Percentiles rank a stretch among this genome's conserved stretches.
phyloP scores from a whole-genome alignment of 2,329 filamentous ascomycete genomes.

The Chaetothyriales sp. region DNA sequence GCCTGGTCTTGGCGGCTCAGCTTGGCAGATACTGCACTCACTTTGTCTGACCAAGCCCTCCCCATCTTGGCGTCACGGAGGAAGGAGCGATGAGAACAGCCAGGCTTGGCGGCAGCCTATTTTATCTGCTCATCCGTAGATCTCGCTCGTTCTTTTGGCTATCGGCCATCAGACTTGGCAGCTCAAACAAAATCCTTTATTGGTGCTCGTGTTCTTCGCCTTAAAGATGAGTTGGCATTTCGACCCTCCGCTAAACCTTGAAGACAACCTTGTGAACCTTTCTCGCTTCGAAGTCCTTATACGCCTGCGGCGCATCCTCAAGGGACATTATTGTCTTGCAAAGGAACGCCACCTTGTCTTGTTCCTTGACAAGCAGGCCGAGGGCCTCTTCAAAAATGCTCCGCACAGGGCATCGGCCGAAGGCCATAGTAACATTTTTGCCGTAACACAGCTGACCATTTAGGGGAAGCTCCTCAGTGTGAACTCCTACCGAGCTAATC shows the following conservation, averaged over 20 bases:
- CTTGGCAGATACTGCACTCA: conserved; percentile 11
- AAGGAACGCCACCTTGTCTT: conserved; percentile 18
- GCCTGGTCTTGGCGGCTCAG: not conserved
- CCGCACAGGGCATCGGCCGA: conserved; percentile 18
- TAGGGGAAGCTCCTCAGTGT: conserved; percentile 14
- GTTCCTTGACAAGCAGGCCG: conserved; percentile 15
- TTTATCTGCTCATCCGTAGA: no score
- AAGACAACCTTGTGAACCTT: conserved; percentile 17
- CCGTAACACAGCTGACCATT: conserved; percentile 16
- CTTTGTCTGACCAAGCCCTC: no score
- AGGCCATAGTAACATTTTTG: conserved; percentile 19
- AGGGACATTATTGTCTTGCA: conserved; percentile 18
- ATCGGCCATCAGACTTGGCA: no score
- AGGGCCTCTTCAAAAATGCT: conserved; percentile 18
- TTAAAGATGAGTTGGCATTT: no score
- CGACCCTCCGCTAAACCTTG: conserved; percentile 1
- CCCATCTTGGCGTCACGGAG: no score
- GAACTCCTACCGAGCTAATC: conserved; percentile 18
- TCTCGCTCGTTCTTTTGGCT: no score
- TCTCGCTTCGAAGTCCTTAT: conserved; percentile 17
- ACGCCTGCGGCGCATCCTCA: conserved; percentile 17
- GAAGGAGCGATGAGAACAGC: no score
- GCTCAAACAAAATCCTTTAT: no score
- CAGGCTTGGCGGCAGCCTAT: no score
- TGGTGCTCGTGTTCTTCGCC: no score